Evolutionary conservation across 257 asterid genomes (phyloP).

Genomic region (Agastache rugosa): DNA sequence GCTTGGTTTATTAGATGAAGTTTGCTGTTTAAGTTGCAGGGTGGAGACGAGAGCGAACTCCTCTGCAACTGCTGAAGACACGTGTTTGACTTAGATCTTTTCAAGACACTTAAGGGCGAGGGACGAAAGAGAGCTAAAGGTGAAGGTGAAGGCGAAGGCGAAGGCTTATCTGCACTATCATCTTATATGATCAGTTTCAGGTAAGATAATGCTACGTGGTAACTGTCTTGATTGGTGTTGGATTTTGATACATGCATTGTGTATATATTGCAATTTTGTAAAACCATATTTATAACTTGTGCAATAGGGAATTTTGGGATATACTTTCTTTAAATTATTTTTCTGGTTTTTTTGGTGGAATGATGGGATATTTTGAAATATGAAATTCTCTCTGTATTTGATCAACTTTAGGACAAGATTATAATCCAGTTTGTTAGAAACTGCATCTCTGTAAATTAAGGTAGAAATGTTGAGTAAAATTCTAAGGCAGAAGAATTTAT

Average conservation of each 20-base stretch:
- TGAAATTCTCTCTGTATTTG: too few species aligned
- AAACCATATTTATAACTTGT: not conserved
- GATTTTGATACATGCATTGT: slow-evolving; percentile 22
- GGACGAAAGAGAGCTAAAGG: not conserved
- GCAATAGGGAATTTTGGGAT: slow-evolving; percentile 16
- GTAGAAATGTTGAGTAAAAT: too few species aligned
- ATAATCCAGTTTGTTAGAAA: not conserved
- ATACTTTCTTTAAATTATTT: not conserved
- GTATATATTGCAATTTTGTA: not conserved
- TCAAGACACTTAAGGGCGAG: not conserved
- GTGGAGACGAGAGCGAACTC: not conserved
- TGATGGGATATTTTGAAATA: too few species aligned
- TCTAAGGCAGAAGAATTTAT: too few species aligned
- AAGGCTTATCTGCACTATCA: not conserved
- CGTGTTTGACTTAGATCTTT: not conserved
- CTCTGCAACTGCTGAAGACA: not conserved
- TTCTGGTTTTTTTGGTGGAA: not conserved
- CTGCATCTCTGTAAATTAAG: not conserved
- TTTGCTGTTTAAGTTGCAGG: not conserved
- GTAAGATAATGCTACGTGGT: slow-evolving; percentile 12
- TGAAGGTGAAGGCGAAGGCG: not conserved
- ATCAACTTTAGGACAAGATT: too few species aligned
- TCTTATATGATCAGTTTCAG: slow-evolving; percentile 8
- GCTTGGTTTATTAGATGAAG: not conserved
- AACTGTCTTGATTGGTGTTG: slow-evolving; percentile 22